Conservation (phyloP, 2,329 filamentous ascomycete species). For the Arthrobotrys entomopaga region DNA sequence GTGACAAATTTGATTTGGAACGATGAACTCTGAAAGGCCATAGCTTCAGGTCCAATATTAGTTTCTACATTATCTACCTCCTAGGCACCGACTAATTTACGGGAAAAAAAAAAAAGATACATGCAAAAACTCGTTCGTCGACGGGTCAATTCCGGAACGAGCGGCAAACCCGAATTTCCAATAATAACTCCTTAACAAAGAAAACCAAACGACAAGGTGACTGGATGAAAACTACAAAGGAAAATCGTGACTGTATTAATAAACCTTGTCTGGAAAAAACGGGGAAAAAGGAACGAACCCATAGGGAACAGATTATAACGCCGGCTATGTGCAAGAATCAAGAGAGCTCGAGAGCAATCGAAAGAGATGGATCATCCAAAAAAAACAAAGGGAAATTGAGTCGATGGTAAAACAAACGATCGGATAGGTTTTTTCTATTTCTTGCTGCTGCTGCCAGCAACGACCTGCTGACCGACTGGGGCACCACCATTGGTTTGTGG, state of each 20-base stretch:
- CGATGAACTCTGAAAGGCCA: neutral
- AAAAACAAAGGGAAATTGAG: constrained; percentile 22
- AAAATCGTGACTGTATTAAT: constrained; percentile 32
- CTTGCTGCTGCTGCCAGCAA: constrained; percentile 13
- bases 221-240: constrained; percentile 8
- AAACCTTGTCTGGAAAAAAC: constrained; percentile 19
- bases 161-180: constrained; percentile 13
- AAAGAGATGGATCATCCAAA: neutral
- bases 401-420: constrained; percentile 7
- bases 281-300: constrained; percentile 3
- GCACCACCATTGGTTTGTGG: constrained; percentile 52
- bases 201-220: constrained; percentile 16
- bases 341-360: constrained; percentile 4
- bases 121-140: constrained; percentile 1
- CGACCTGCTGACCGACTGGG: constrained; percentile 29
- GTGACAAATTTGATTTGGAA: neutral
- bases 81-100: constrained; percentile 24
- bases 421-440: constrained; percentile 1
- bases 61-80: constrained; percentile 11
- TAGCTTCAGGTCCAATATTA: constrained; percentile 12
- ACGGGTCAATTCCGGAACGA: constrained; percentile 12
- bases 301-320: constrained; percentile 26
- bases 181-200: constrained; percentile 25
- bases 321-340: constrained; percentile 14
- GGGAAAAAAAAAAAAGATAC: neutral